phyloP scores from a whole-genome alignment of 176 grass and related monocot genomes.

The Aegilops speltoides region DNA sequence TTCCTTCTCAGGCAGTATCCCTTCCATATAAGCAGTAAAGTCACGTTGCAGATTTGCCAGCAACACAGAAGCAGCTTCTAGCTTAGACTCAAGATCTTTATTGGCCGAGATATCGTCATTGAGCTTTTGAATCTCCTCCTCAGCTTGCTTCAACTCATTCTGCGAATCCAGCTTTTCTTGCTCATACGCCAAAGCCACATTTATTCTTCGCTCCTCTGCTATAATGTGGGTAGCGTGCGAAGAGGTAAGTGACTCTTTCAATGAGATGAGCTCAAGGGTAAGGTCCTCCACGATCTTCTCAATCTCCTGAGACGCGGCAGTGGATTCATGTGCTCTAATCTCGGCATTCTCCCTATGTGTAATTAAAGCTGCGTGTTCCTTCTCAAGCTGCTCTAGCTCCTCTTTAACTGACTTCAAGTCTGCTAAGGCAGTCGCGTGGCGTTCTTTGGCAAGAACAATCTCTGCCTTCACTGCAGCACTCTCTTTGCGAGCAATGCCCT shows the following conservation, averaged over 20 bases:
- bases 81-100: slow-evolving; percentile 53
- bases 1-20: slow-evolving; percentile 4
- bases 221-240: slow-evolving; percentile 63
- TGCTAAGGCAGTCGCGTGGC: slow-evolving; percentile 34
- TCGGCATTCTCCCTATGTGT: slow-evolving; percentile 43
- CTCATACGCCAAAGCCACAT: slow-evolving; percentile 49
- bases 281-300: slow-evolving; percentile 62
- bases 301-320: slow-evolving; percentile 41
- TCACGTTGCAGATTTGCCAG: slow-evolving; percentile 46
- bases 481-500: slow-evolving; percentile 45
- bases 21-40: slow-evolving; percentile 47
- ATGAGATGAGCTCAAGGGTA: slow-evolving; percentile 50
- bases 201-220: slow-evolving; percentile 61
- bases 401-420: slow-evolving; percentile 64
- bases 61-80: slow-evolving; percentile 43
- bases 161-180: slow-evolving; percentile 58
- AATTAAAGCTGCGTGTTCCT: slow-evolving; percentile 53
- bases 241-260: slow-evolving; percentile 57
- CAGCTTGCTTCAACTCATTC: slow-evolving; percentile 62
- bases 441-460: slow-evolving; percentile 58
- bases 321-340: slow-evolving; percentile 45
- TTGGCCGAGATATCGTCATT: slow-evolving; percentile 28
- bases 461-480: slow-evolving; percentile 62
- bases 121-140: slow-evolving; percentile 48
- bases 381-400: slow-evolving; percentile 60